Conservation (phyloP, 192 early-diverging fungal genomes). For the Mortierella claussenii region DNA sequence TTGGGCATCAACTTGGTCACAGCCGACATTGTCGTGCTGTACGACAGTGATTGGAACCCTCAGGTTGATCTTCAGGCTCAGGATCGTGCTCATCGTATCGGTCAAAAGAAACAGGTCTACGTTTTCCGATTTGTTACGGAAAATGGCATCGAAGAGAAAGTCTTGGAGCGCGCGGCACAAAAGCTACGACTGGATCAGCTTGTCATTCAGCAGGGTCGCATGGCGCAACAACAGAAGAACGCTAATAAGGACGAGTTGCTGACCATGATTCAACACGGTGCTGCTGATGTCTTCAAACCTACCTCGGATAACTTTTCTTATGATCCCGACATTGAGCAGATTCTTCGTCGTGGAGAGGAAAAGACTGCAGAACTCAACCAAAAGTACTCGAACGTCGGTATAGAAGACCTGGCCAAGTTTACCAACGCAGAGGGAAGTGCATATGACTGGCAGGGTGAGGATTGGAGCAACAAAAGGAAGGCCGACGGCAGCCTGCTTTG, state of each 20-base stretch:
- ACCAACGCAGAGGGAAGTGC: conserved; percentile 76
- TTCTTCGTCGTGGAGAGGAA: conserved; percentile 83
- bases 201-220: conserved; percentile 97
- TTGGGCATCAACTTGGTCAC: conserved; percentile 97
- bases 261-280: conserved; percentile 98
- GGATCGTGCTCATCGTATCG: conserved; percentile 99
- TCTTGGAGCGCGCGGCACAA: conserved; percentile 96
- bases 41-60: conserved; percentile 97
- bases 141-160: conserved; percentile 98
- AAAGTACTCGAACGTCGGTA: conserved; percentile 90
- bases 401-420: conserved; percentile 96
- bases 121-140: conserved; percentile 98
- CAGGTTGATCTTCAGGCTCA: conserved; percentile 93
- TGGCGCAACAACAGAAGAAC: conserved; percentile 75
- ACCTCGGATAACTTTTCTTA: conserved; percentile 53
- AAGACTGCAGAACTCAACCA: conserved; percentile 89
- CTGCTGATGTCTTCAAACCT: conserved; percentile 81
- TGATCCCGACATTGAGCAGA: conserved; percentile 88
- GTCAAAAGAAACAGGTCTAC: conserved; percentile 97
- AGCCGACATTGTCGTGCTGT: conserved; percentile 96
- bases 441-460: conserved; percentile 96
- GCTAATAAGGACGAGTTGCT: conserved; percentile 88
- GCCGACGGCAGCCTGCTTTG: conserved; percentile 76
- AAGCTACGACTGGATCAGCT: conserved; percentile 96
- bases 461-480: conserved; percentile 86